A percentile compares a stretch with the other conserved stretches of the same genome.
Evolutionary conservation across 441 rosid species (phyloP).

Genomic region (Gossypium gossypioides): DNA sequence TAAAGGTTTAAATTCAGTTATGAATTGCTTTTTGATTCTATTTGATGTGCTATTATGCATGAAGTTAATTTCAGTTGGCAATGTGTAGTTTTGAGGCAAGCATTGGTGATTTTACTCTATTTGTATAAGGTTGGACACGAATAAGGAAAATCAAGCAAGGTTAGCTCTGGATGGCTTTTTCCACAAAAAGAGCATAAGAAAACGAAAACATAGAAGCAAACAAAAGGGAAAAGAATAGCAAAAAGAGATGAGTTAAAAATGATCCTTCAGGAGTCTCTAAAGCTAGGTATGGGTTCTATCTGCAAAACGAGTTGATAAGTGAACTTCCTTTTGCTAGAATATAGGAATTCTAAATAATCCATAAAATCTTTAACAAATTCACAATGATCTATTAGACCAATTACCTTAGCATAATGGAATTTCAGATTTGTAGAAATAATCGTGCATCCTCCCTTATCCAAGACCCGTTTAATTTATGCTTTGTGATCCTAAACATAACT

Average conservation of each 20-base stretch:
- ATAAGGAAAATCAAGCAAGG: neutral
- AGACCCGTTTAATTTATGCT: too few species aligned
- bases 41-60: neutral
- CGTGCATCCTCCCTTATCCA: too few species aligned
- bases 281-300: neutral
- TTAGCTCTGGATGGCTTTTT: neutral
- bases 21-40: neutral
- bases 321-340: neutral
- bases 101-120: neutral
- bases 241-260: neutral
- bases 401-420: neutral
- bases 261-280: neutral
- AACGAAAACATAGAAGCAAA: neutral
- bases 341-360: neutral
- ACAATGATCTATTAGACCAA: neutral
- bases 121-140: neutral
- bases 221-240: neutral
- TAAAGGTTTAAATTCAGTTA: constrained; percentile 2
- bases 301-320: neutral
- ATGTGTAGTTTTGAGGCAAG: neutral
- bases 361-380: neutral
- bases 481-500: too few species aligned
- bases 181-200: neutral
- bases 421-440: neutral
- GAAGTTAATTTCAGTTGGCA: neutral